Evolutionary conservation across 345 rosid genomes (phyloP), one percentile per base, ranked within the genome.

Genomic region (Alliaria petiolata): DNA sequence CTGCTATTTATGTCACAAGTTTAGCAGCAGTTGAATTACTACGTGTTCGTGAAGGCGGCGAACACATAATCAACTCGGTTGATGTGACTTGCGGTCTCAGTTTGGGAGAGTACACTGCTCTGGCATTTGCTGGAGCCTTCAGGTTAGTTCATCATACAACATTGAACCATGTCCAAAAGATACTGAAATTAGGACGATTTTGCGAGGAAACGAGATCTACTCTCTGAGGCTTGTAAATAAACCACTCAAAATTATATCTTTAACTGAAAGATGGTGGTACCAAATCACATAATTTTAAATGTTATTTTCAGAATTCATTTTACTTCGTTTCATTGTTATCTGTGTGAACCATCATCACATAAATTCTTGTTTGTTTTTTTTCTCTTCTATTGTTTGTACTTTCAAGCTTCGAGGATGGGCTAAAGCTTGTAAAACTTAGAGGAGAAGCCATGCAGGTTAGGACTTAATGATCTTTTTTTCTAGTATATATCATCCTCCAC

Each of bases 401-500:
- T 35, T 6, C 50, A 81, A 95, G 98, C 90, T 95, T 95, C 10
- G 97, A 95, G 79, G 98, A 92, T 40, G 99, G 98, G 62, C 92
- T 95, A 14, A 90, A 84, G 85, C 85, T 92, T 81, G 98, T 95
- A 69, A 95, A 92, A 84, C 89, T 87, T 60, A 81, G 97, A 78
- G 97, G 99, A 69, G 95, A 92, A 84, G 99, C 98, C 19, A 95
- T 95, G 96, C 99, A 95, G 91, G 99, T 86, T 65, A 39, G 15
- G 39, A 55, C 50, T 76, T 43, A 43, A 42, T 65, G 33, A 40
- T 12, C 47, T 20, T 22, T 30, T 7, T 12, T 40, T n/a, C n/a
- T n/a, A n/a, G n/a, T n/a, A n/a, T n/a, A n/a, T n/a, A n/a, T n/a
- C n/a, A 59, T 20, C 22, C 4, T 42, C 42, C 65, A 5, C 13